phyloP scores from a whole-genome alignment of 2,329 filamentous ascomycete species.

The Scedosporium aurantiacum region DNA sequence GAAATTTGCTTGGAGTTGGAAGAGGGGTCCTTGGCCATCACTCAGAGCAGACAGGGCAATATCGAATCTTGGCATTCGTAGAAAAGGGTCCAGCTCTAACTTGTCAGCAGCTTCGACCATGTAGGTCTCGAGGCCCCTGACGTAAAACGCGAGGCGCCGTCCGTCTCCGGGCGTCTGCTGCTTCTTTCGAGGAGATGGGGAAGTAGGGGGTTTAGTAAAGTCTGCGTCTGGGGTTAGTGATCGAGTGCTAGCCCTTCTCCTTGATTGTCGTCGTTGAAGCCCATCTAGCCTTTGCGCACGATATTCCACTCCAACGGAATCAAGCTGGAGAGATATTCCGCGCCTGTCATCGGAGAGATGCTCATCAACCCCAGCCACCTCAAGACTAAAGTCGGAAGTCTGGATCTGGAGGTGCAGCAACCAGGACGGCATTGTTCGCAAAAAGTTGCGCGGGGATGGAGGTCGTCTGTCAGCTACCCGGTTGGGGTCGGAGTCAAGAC shows the following conservation, averaged over 20 bases:
- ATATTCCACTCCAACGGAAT: conserved; percentile 83
- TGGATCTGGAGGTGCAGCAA: conserved; percentile 74
- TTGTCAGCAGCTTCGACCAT: conserved; percentile 80
- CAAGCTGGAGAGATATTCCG: conserved; percentile 75
- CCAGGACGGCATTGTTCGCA: conserved; percentile 75
- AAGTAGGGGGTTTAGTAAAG: conserved; percentile 26
- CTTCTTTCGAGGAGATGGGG: conserved; percentile 33
- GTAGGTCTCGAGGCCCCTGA: conserved; percentile 76
- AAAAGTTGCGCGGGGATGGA: conserved; percentile 50
- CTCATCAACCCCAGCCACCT: conserved; percentile 79
- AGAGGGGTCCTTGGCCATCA: conserved; percentile 76
- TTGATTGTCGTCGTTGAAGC: conserved; percentile 42
- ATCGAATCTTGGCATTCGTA: conserved; percentile 79
- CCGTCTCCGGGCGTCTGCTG: conserved; percentile 58
- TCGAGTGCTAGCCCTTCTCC: conserved; percentile 65
- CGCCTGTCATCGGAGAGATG: conserved; percentile 72
- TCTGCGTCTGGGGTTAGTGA: conserved; percentile 62
- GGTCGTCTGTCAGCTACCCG: conserved; percentile 29
- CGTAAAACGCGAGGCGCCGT: conserved; percentile 67
- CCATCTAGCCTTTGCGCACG: conserved; percentile 66
- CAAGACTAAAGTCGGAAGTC: conserved; percentile 78
- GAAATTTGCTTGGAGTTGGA: conserved; percentile 75
- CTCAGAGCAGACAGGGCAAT: conserved; percentile 74
- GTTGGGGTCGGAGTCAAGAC: conserved; percentile 56
- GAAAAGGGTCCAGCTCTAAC: conserved; percentile 74